phyloP scores from a whole-genome alignment of 169 alveolate species.

The Babesia divergens region DNA sequence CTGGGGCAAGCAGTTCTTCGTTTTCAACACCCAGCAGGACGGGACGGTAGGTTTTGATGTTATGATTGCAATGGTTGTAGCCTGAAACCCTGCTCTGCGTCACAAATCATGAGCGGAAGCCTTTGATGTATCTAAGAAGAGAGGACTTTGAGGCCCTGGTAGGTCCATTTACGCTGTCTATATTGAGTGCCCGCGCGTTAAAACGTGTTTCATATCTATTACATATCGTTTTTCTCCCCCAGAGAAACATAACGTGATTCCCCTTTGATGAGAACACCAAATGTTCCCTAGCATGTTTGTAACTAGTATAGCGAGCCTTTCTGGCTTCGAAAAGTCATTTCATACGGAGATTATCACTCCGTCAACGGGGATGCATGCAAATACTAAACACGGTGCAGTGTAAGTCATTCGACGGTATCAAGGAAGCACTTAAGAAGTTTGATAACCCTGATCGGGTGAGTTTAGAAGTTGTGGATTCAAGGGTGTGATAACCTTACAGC shows the following conservation, averaged over 20 bases:
- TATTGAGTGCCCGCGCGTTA: neutral
- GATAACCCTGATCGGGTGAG: neutral
- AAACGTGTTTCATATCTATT: too few relatives aligned
- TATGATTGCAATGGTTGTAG: neutral
- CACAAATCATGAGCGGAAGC: constrained; percentile 66
- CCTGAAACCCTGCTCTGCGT: constrained; percentile 70
- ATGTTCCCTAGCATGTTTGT: too few relatives aligned
- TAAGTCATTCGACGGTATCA: constrained; percentile 19
- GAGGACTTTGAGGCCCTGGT: constrained; percentile 70
- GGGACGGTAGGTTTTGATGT: constrained; percentile 18
- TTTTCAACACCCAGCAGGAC: constrained; percentile 47
- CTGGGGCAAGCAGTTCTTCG: constrained; percentile 69
- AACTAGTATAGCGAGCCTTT: too few relatives aligned
- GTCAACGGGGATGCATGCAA: too few relatives aligned
- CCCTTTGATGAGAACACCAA: too few relatives aligned
- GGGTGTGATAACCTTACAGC: constrained; percentile 11
- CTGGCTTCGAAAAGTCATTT: too few relatives aligned
- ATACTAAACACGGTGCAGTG: neutral
- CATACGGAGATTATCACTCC: too few relatives aligned
- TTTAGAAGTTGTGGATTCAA: neutral
- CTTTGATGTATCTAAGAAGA: constrained; percentile 66
- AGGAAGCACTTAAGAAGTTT: constrained; percentile 38
- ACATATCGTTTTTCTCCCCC: neutral
- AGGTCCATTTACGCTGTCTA: neutral
- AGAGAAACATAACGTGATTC: too few relatives aligned